phyloP scores from a whole-genome alignment of 805 yeast genomes.

The Ogataea degrootiae region DNA sequence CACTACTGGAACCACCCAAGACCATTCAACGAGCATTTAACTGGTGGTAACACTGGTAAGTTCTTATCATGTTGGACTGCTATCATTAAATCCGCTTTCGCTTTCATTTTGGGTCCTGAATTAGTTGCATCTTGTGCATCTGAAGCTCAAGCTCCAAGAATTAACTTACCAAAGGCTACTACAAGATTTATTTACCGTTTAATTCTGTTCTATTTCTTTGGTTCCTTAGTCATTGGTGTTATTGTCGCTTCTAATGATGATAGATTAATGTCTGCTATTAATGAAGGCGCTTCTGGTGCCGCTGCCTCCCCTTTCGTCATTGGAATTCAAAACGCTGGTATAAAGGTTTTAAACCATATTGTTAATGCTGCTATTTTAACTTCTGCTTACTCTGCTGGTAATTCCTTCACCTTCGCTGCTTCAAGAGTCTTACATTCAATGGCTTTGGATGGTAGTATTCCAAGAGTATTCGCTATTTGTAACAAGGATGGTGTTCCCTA shows the following conservation, averaged over 20 bases:
- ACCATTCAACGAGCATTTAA: constrained; percentile 45
- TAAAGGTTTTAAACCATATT: constrained; percentile 53
- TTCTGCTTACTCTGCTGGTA: constrained; percentile 52
- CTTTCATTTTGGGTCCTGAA: constrained; percentile 62
- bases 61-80: constrained; percentile 62
- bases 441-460: constrained; percentile 37
- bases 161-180: constrained; percentile 59
- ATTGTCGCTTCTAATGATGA: constrained; percentile 52
- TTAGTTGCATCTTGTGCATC: constrained; percentile 53
- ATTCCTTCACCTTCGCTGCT: constrained; percentile 38
- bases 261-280: constrained; percentile 40
- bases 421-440: constrained; percentile 39
- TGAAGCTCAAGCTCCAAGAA: constrained; percentile 57
- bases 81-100: constrained; percentile 60
- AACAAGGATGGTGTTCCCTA: constrained; percentile 56
- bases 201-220: constrained; percentile 53
- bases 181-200: constrained; percentile 57
- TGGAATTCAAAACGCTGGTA: constrained; percentile 59
- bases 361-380: constrained; percentile 58
- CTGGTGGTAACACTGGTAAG: constrained; percentile 52
- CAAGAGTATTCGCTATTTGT: constrained; percentile 29
- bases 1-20: constrained; percentile 54
- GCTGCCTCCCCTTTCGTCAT: constrained; percentile 64
- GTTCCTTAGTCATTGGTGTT: constrained; percentile 55
- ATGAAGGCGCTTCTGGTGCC: constrained; percentile 45